Base-by-base conservation (phyloP, 2,329 filamentous ascomycete genomes). In the Fusarium sp. region DNA sequence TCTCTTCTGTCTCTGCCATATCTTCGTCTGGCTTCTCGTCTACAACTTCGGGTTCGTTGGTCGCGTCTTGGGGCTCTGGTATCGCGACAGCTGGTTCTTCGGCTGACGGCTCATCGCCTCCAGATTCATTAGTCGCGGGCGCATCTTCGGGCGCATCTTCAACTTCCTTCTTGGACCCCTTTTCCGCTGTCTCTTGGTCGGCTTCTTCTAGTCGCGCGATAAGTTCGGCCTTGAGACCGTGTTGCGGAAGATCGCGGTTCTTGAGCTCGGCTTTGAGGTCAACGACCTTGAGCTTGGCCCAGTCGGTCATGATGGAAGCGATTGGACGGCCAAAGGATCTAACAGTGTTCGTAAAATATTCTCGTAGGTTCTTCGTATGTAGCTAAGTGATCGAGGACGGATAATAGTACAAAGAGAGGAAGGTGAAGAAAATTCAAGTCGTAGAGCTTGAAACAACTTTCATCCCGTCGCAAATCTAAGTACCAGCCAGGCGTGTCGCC, bases 181-280 rank as follows among this genome's bases (percentile, higher is more conserved):
- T 41, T 29, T 34, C 41, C 13, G 41, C 55, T 9, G 41, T 22
- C 16, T 74, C 59, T 16, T 66, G 44, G n/a, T 76, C 74, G 30
- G 60, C 63, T 49, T 72, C 69, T n/a, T 46, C 67, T 29, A 95
- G 81, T 63, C 91, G 88, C 65, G 90, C 86, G 59, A 94, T 85
- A 48, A 94, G 86, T 64, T 91, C 92, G 25, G 89, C 85, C 78
- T 94, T 92, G 55, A 94, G 84, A 11, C 92, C 92, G 25, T 87
- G 87, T 66, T 89, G 87, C 8, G 89, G 83, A 41, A 94, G 86
- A n/a, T 90, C 89, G 69, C 92, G 88, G 62, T 84, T 85, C 80
- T 92, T 94, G 44, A 94, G 85, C 82, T 94, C 91, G 24, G 88
- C 88, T 80, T 91, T 92, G 62, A 95, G 86, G 75, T 94, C 91